Base-by-base conservation (phyloP, 192 early-diverging fungal species). In the Coemansia sp. region DNA sequence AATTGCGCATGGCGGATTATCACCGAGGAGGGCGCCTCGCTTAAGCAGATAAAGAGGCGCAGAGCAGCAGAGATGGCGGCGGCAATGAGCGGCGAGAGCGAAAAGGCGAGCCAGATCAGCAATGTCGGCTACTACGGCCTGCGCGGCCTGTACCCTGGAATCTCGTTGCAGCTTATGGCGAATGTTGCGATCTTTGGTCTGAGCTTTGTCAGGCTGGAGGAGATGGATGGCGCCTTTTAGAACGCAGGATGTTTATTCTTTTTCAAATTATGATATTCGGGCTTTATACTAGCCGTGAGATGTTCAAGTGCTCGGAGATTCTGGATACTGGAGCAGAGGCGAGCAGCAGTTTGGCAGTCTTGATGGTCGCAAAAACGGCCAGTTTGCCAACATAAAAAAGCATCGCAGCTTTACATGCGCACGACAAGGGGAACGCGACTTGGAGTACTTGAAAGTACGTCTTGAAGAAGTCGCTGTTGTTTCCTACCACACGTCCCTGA, bases 1-100 rank as follows among this genome's bases (percentile, higher is more conserved):
- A 89, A 94, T 60, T 86, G 87, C 19, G 60, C 82, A 15, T 89
- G 88, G 71, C 81, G 85, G 31, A 90, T 94, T 37, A 77, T 92
- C 42, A 83, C 86, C 22, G 93, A 94, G 73, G 93, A 94, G 64
- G 93, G 92, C 5, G 85, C 85, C 27, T 70, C 74, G 10, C 49
- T 77, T 19, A 60, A 56, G 25, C 47, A 59, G 12, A 56, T 73
- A 59, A 54, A 51, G 54, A 70, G 59, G 37, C 66, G 70, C 25
- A 39, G 53, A n/a, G 49, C 19, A 17, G 60, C 58, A 4, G 22
- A 35, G 29, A 31, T 37, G 59, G 7, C 19, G 24, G 60, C 58
- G 8, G 22, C 41, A 24, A 31, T 37, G 59, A 12, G 62, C 42
- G 49, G 73, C 51, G 45, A 72, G 24, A 10, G 41, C 39, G 49